Percentiles rank a stretch among this genome's conserved stretches.
Evolutionary conservation across 2,329 filamentous ascomycete genomes (phyloP).

Genomic region (Cladosporium sp.): DNA sequence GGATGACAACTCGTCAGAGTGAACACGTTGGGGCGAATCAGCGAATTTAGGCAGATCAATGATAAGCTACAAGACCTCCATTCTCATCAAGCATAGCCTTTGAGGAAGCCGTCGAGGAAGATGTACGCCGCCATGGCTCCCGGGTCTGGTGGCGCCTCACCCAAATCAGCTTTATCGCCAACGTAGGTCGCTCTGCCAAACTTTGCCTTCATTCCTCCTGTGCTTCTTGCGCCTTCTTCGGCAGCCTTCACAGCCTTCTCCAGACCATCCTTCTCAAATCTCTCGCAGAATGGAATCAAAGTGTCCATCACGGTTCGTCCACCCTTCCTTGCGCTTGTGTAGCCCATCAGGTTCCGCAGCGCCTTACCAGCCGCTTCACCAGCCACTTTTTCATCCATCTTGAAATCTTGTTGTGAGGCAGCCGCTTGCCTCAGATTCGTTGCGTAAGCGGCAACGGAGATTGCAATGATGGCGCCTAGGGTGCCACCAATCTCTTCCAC

Average conservation of each 20-base stretch:
- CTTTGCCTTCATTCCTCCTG: slow-evolving; percentile 33
- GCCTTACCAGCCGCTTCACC: slow-evolving; percentile 33
- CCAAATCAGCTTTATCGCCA: slow-evolving; percentile 26
- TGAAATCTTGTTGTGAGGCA: slow-evolving; percentile 20
- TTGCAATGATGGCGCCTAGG: slow-evolving; percentile 34
- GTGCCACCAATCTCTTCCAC: slow-evolving; percentile 37
- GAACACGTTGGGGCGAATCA: background rate
- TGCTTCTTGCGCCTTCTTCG: slow-evolving; percentile 31
- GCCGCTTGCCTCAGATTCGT: slow-evolving; percentile 36
- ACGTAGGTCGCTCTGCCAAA: slow-evolving; percentile 36
- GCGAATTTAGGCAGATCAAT: background rate
- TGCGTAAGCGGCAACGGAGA: slow-evolving; percentile 35
- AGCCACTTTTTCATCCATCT: slow-evolving; percentile 23
- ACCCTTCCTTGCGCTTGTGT: slow-evolving; percentile 33
- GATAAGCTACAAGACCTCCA: background rate
- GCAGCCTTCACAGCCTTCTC: slow-evolving; percentile 29
- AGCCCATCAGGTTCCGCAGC: slow-evolving; percentile 40
- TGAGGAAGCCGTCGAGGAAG: slow-evolving; percentile 27
- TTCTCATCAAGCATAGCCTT: background rate
- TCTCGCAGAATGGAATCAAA: slow-evolving; percentile 36
- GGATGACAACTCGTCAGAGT: background rate
- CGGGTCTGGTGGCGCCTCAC: slow-evolving; percentile 32
- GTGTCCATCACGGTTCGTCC: slow-evolving; percentile 37
- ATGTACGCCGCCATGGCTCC: slow-evolving; percentile 35
- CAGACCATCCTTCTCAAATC: slow-evolving; percentile 24